Percentiles rank a stretch among this genome's conserved stretches.
Evolutionary conservation across 2,329 filamentous ascomycete species (phyloP).

Genomic region (Hortaea sp.): DNA sequence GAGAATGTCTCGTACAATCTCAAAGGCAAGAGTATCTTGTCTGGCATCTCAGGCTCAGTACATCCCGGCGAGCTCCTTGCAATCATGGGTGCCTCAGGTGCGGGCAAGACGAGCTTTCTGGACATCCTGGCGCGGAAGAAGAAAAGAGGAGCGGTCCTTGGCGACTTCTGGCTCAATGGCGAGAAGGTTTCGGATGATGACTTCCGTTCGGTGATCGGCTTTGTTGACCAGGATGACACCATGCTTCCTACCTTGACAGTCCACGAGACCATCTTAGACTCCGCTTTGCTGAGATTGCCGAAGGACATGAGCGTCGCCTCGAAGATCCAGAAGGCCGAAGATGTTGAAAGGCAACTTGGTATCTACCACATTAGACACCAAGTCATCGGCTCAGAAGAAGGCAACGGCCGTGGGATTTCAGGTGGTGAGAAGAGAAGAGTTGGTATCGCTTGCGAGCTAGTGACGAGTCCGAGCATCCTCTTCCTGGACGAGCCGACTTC

Average conservation of each 20-base stretch:
- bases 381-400: constrained; percentile 91
- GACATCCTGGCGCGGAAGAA: constrained; percentile 96
- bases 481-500: constrained; percentile 97
- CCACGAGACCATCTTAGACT: constrained; percentile 94
- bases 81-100: constrained; percentile 96
- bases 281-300: constrained; percentile 82
- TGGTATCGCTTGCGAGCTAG: constrained; percentile 92
- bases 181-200: constrained; percentile 76
- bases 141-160: constrained; percentile 69
- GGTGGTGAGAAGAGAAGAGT: constrained; percentile 94
- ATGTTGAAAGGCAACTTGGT: constrained; percentile 91
- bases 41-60: constrained; percentile 72
- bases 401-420: constrained; percentile 86
- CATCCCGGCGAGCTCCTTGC: constrained; percentile 91
- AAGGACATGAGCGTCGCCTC: constrained; percentile 75
- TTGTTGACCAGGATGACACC: constrained; percentile 96
- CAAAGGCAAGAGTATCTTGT: constrained; percentile 79
- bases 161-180: constrained; percentile 87
- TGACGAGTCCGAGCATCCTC: constrained; percentile 92
- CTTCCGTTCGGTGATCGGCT: constrained; percentile 86
- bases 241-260: constrained; percentile 94
- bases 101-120: constrained; percentile 93
- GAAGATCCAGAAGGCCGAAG: constrained; percentile 85
- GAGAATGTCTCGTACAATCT: constrained; percentile 78
- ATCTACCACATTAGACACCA: constrained; percentile 92